Percentiles rank a stretch among this genome's conserved stretches.
Evolutionary conservation across 2,329 filamentous ascomycete species (phyloP).

Genomic region (Paraphoma chrysanthemicola): DNA sequence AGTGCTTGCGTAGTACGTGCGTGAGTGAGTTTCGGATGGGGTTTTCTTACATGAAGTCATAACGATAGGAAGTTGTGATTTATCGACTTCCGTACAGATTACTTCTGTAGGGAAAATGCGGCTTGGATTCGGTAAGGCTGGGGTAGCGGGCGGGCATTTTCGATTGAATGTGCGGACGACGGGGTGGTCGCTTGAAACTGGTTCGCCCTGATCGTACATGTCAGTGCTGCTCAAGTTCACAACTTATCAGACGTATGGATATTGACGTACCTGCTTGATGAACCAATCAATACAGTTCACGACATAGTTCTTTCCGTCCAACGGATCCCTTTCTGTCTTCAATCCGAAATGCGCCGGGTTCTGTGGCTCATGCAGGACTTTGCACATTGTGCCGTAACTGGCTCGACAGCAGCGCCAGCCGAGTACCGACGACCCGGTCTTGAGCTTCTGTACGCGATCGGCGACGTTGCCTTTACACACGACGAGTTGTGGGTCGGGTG

Average conservation of each 20-base stretch:
- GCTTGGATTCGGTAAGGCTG: conserved; percentile 11
- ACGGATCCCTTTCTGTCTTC: conserved; percentile 28
- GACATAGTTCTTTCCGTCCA: conserved; percentile 46
- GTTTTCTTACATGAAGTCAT: conserved; percentile 13
- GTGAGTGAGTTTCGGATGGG: neutral
- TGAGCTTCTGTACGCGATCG: conserved; percentile 58
- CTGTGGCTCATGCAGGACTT: conserved; percentile 41
- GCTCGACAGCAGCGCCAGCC: conserved; percentile 46
- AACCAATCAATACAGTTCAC: conserved; percentile 47
- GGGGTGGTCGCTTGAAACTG: conserved; percentile 24
- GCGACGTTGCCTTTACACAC: conserved; percentile 61
- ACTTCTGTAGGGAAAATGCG: conserved; percentile 33
- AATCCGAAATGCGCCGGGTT: conserved; percentile 33
- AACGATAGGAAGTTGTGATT: conserved; percentile 14
- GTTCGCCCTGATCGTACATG: conserved; percentile 22
- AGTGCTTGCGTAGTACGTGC: too few relatives aligned
- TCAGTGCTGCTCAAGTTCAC: conserved; percentile 1
- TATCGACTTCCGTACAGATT: conserved; percentile 23
- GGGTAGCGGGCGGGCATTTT: conserved; percentile 27
- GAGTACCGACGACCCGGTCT: conserved; percentile 52
- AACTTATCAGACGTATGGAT: neutral
- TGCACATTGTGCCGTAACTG: conserved; percentile 46
- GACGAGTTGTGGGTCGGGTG: conserved; percentile 61
- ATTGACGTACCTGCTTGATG: conserved; percentile 26
- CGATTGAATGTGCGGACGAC: conserved; percentile 26